phyloP scores from a whole-genome alignment of 495 filamentous ascomycete genomes.

The Penicillium psychrofluorescens region DNA sequence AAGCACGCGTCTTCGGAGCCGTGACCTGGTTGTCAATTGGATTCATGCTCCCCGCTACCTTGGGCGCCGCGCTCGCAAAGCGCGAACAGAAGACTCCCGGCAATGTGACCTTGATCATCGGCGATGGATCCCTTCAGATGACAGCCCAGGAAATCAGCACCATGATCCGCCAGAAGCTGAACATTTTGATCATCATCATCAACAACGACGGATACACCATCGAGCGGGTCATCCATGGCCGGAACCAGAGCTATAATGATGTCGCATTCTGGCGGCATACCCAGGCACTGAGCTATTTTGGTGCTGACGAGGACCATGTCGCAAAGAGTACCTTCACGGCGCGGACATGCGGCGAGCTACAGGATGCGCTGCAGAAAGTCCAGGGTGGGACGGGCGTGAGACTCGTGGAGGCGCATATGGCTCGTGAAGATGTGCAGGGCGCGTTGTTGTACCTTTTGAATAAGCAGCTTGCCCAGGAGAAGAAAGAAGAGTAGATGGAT shows the following conservation, averaged over 20 bases:
- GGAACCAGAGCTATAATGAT: constrained; percentile 70
- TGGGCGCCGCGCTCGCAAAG: constrained; percentile 42
- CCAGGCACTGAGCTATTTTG: constrained; percentile 34
- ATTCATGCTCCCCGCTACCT: constrained; percentile 40
- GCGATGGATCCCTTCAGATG: constrained; percentile 74
- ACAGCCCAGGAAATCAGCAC: constrained; percentile 73
- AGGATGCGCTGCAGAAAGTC: constrained; percentile 25
- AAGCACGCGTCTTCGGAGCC: constrained; percentile 24
- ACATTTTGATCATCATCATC: constrained; percentile 67
- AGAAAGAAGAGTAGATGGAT: neutral
- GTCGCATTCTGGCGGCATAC: constrained; percentile 58
- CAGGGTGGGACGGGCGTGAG: constrained; percentile 31
- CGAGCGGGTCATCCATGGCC: constrained; percentile 67
- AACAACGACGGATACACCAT: constrained; percentile 74
- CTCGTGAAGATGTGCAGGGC: constrained; percentile 33
- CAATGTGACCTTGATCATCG: constrained; percentile 63
- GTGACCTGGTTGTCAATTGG: constrained; percentile 40
- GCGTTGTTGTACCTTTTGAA: constrained; percentile 19
- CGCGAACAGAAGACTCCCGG: constrained; percentile 14
- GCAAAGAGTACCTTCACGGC: constrained; percentile 18
- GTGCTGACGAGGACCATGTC: constrained; percentile 25
- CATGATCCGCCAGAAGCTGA: constrained; percentile 60
- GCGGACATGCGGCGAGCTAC: constrained; percentile 29
- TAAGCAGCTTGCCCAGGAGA: constrained; percentile 18
- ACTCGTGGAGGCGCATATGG: constrained; percentile 41